Evolutionary conservation across 768 basidiomycete species (phyloP).

Genomic region (Dioszegia hungarica): DNA sequence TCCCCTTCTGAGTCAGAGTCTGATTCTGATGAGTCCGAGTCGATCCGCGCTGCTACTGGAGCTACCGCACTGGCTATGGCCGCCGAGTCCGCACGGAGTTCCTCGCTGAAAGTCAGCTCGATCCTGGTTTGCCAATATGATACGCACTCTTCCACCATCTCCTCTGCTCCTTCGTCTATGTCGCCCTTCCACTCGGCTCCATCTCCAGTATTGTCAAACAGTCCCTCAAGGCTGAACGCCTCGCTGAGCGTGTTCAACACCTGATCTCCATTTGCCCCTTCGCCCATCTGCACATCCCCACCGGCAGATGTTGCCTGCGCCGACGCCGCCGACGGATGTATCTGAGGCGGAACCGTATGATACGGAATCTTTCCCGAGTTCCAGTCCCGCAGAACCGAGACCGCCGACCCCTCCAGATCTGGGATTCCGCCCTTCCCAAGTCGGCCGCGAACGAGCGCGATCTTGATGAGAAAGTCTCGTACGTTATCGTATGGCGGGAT

Average conservation of each 20-base stretch:
- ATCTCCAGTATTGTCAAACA: constrained; percentile 75
- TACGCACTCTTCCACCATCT: constrained; percentile 24
- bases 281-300: constrained; percentile 61
- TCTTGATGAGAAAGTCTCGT: constrained; percentile 82
- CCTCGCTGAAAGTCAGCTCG: not conserved
- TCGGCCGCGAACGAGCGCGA: constrained; percentile 75
- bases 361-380: constrained; percentile 94
- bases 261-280: constrained; percentile 72
- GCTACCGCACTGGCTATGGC: not conserved
- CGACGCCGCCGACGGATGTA: constrained; percentile 74
- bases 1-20: not conserved
- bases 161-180: constrained; percentile 42
- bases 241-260: constrained; percentile 67
- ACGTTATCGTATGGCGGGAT: constrained; percentile 68
- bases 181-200: constrained; percentile 63
- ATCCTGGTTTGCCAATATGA: not conserved
- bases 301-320: constrained; percentile 31
- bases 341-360: constrained; percentile 68
- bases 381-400: constrained; percentile 83
- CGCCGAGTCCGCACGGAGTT: not conserved
- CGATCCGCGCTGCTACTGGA: not conserved
- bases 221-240: constrained; percentile 73
- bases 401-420: constrained; percentile 74
- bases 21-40: not conserved
- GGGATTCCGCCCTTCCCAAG: constrained; percentile 92